Conservation (phyloP, 2,329 filamentous ascomycete species). For the Dryadomyces quercivorus region DNA sequence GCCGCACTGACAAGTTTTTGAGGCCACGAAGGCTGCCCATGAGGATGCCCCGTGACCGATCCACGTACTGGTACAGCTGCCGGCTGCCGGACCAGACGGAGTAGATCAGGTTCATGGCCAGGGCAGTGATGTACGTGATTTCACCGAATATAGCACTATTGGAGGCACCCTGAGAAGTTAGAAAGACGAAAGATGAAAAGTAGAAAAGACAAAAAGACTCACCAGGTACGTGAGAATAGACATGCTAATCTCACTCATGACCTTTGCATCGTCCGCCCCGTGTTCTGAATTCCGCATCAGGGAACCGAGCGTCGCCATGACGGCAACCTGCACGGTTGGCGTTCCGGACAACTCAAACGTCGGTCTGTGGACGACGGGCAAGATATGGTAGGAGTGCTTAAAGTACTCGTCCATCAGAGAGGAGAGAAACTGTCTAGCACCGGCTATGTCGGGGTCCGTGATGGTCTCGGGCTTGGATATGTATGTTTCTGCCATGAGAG, state of each 20-base stretch:
- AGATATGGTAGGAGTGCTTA: no score
- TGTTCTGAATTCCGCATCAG: not conserved
- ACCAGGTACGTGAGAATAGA: not conserved
- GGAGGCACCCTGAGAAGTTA: not conserved
- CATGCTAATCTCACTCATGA: not conserved
- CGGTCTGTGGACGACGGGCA: no score
- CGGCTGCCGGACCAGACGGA: not conserved
- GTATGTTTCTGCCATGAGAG: no score
- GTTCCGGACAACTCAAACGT: no score
- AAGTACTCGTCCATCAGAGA: no score
- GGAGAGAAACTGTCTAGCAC: no score
- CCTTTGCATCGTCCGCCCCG: no score
- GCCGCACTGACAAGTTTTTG: not conserved
- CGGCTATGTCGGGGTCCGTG: no score
- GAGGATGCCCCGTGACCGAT: not conserved
- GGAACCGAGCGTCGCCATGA: not conserved
- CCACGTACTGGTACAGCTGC: not conserved
- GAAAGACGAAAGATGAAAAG: not conserved
- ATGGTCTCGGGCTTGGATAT: no score
- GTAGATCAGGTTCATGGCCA: not conserved
- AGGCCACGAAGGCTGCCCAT: not conserved
- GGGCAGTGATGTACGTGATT: not conserved
- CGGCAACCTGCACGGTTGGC: not conserved
- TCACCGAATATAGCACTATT: not conserved
- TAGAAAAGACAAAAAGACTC: not conserved